A percentile compares a stretch with the other conserved stretches of the same genome.
Evolutionary conservation across 345 rosid species (phyloP).

Genomic region (Euphorbia lathyris): DNA sequence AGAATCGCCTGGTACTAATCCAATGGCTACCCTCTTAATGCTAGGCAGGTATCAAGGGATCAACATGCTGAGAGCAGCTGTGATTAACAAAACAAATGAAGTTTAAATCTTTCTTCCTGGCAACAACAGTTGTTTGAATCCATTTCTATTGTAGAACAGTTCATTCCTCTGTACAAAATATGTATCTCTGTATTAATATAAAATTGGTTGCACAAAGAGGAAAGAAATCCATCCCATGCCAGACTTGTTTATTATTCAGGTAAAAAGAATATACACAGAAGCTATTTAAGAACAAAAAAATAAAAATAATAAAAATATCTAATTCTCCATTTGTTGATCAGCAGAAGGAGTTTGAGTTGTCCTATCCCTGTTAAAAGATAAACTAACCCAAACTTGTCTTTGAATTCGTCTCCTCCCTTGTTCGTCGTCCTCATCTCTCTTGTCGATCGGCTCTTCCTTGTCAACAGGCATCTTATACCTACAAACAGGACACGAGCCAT

Average conservation of each 20-base stretch:
- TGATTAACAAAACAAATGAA: neutral
- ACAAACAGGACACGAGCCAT: constrained; percentile 85
- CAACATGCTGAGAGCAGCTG: constrained; percentile 42
- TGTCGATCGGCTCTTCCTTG: constrained; percentile 32
- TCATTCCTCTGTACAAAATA: too few species aligned
- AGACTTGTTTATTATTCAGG: neutral
- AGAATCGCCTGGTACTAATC: constrained; percentile 81
- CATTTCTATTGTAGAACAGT: too few species aligned
- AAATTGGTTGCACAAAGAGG: neutral
- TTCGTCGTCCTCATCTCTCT: constrained; percentile 27
- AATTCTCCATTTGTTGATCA: constrained; percentile 25
- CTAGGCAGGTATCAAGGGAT: constrained; percentile 77
- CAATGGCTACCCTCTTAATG: constrained; percentile 75
- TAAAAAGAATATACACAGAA: neutral
- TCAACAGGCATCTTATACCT: constrained; percentile 76
- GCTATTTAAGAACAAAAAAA: neutral
- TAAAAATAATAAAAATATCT: neutral
- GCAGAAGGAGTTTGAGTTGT: constrained; percentile 22
- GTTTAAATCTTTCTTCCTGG: neutral
- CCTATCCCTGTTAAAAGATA: constrained; percentile 38
- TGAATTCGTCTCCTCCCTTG: constrained; percentile 24
- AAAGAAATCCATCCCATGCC: neutral
- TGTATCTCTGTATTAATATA: too few species aligned
- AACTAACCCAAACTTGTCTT: constrained; percentile 60
- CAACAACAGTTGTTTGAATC: neutral